Base-by-base conservation (phyloP, 768 basidiomycete genomes). In the Pluteus cervinus region DNA sequence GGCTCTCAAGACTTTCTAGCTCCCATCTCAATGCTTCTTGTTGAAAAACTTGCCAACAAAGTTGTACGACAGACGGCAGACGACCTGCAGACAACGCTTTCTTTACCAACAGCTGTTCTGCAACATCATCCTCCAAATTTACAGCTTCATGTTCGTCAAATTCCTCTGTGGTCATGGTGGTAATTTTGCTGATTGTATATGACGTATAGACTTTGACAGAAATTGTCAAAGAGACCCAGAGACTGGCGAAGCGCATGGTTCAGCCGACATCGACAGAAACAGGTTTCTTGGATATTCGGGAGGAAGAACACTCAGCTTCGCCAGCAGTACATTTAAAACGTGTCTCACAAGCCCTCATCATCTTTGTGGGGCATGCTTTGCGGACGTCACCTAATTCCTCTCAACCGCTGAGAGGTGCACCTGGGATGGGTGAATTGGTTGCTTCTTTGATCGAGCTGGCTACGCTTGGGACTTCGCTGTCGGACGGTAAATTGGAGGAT, bases 1-100 rank as follows among this genome's bases (percentile, higher is more conserved):
- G 92, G 89, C 3, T 64, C 81, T 5, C 62, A 70, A 6, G 80
- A 89, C 20, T 99, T 93, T 66, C 62, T 94, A 29, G 70, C 86
- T 0, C 83, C 91, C 0, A 57, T 96, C 10, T 78, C 73, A 38
- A 85, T 96, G 78, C 75, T 97, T 1, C 67, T 98, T 16, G 68
- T 91, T 1, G 88, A 93, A 49, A 88, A 84, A 48, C 66, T 73
- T 3, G 73, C 79, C 7, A 86, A 78, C 46, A 76, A 81, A 12
- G 70, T 82, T 24, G 71, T 77, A 8, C 75, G 81, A 30, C 82
- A 81, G 52, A 67, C 62, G 24, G 47, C 65, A 3, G 71, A 75
- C 14, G 87, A 91, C 34, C 71, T 72, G 5, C 68, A 68, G 30
- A 63, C 55, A 28, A 69, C 79, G 0, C 64, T 92, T 20, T 61